A percentile compares a stretch with the other conserved stretches of the same genome.
Conservation (phyloP, 2,329 filamentous ascomycete genomes). For the Sporothrix luriei region DNA sequence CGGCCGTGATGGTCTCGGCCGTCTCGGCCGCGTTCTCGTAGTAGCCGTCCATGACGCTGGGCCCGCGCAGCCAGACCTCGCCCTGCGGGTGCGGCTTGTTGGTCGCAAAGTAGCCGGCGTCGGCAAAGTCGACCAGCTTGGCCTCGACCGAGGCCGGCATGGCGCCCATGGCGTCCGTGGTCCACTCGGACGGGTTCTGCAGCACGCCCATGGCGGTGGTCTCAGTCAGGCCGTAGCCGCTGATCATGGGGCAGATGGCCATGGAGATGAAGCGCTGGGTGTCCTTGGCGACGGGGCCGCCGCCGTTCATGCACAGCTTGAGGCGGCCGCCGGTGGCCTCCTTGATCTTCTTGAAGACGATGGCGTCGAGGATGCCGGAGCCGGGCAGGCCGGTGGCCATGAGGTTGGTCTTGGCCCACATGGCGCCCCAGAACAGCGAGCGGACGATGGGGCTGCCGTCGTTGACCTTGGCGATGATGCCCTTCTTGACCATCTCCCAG, state of each 20-base stretch:
- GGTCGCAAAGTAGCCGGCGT: slow-evolving; percentile 76
- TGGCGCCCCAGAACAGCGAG: slow-evolving; percentile 71
- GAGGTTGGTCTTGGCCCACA: slow-evolving; percentile 56
- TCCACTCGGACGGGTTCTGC: slow-evolving; percentile 79
- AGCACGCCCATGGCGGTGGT: slow-evolving; percentile 75
- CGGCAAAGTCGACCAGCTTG: slow-evolving; percentile 83
- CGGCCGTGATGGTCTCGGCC: slow-evolving; percentile 65
- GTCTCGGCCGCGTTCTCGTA: slow-evolving; percentile 79
- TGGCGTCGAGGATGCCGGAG: slow-evolving; percentile 68
- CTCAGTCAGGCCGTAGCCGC: slow-evolving; percentile 85
- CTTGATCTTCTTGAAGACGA: slow-evolving; percentile 90
- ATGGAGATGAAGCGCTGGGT: slow-evolving; percentile 87
- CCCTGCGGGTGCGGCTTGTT: slow-evolving; percentile 78
- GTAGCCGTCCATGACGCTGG: slow-evolving; percentile 70
- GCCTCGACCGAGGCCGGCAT: slow-evolving; percentile 74
- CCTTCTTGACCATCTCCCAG: slow-evolving; percentile 91
- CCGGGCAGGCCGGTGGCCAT: slow-evolving; percentile 63
- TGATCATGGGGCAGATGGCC: slow-evolving; percentile 86
- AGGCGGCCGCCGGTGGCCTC: slow-evolving; percentile 82
- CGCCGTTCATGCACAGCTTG: slow-evolving; percentile 82
- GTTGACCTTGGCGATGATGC: slow-evolving; percentile 75
- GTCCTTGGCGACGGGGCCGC: slow-evolving; percentile 80
- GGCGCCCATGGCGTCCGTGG: slow-evolving; percentile 70
- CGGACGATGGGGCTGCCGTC: slow-evolving; percentile 67
- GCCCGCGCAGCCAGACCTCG: slow-evolving; percentile 85